Evolutionary conservation across 2,329 filamentous ascomycete species (phyloP).

Genomic region (Hymenoscyphus linearis): DNA sequence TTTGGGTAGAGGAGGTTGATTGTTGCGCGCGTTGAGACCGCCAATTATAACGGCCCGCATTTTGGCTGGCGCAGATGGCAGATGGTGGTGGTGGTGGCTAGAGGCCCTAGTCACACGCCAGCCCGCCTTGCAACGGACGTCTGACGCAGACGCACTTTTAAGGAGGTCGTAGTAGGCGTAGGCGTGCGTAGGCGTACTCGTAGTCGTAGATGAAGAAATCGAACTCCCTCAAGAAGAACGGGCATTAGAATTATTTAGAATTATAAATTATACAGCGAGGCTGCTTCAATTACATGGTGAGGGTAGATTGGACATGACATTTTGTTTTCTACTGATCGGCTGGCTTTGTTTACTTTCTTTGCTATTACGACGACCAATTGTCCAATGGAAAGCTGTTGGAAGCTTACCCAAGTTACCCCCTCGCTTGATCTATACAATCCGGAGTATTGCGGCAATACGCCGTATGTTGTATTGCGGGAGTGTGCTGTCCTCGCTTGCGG

Average conservation of each 20-base stretch:
- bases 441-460: constrained; percentile 6
- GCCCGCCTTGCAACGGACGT: constrained; percentile 1
- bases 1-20: constrained; percentile 2
- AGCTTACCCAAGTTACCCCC: too few relatives aligned
- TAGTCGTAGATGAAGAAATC: background rate
- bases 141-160: background rate
- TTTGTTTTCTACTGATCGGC: background rate
- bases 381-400: constrained; percentile 1
- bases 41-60: constrained; percentile 15
- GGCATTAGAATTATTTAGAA: background rate
- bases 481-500: constrained; percentile 13
- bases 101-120: background rate
- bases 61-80: background rate
- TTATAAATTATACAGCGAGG: background rate
- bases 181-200: too few relatives aligned
- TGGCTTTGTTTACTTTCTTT: background rate
- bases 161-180: background rate
- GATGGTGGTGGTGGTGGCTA: background rate
- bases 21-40: constrained; percentile 1
- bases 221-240: background rate
- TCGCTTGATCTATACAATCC: constrained; percentile 8
- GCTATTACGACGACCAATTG: background rate
- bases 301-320: background rate
- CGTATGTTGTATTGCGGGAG: background rate
- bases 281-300: background rate